These are phyloP conservation scores for Zoysia japonica DNA, from an alignment of 176 grass and related monocot species.

Conservation along the genomic window DNA sequence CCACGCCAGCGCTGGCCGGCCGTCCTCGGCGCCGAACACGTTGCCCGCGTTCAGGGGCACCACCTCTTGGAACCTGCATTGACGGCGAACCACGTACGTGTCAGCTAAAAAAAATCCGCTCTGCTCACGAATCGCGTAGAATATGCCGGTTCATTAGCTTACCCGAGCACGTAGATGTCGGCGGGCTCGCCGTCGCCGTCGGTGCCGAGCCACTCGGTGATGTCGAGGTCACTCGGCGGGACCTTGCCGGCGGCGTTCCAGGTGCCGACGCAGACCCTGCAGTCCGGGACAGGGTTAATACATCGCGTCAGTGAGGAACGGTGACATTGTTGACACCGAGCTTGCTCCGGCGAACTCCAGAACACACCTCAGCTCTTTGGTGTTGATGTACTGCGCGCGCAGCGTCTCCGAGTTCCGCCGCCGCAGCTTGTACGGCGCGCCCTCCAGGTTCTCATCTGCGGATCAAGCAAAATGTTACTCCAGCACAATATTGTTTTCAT, in stretches of 20 bases:
- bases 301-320: not conserved
- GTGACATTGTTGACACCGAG: not conserved
- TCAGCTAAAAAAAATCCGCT: not conserved
- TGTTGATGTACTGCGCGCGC: constrained; percentile 84
- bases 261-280: constrained; percentile 71
- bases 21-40: constrained; percentile 82
- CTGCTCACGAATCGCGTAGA: not conserved
- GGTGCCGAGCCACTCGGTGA: constrained; percentile 65
- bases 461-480: not conserved
- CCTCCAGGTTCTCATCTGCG: constrained; percentile 49
- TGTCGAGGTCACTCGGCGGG: constrained; percentile 61
- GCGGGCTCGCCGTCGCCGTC: constrained; percentile 63
- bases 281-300: not conserved
- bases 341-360: not conserved
- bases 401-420: constrained; percentile 89
- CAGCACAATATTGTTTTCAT: not conserved
- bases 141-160: not conserved
- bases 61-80: constrained; percentile 77
- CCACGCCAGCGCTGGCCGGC: constrained; percentile 65
- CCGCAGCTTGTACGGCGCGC: constrained; percentile 59
- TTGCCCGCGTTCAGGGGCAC: constrained; percentile 91
- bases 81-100: not conserved
- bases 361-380: constrained; percentile 72
- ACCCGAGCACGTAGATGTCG: constrained; percentile 91
- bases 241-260: constrained; percentile 72